A percentile compares a stretch with the other conserved stretches of the same genome.
Conservation (phyloP, 352 stramenopile genomes). For the Phytophthora parvispora region DNA sequence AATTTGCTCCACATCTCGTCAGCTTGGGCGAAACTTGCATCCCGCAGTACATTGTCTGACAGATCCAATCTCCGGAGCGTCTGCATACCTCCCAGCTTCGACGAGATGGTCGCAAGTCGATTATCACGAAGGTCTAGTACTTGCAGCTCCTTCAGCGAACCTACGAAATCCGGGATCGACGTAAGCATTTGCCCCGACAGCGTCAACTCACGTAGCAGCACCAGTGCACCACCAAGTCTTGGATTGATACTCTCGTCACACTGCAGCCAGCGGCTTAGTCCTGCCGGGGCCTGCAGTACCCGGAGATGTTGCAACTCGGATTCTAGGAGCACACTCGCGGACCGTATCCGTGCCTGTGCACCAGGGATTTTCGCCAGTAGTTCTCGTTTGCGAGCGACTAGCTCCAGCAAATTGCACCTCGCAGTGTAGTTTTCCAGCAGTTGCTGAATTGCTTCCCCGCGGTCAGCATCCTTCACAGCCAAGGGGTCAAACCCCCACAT, state of each 20-base stretch:
- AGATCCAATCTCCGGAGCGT: conserved; percentile 42
- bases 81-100: conserved; percentile 23
- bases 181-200: conserved; percentile 22
- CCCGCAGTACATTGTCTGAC: conserved; percentile 48
- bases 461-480: conserved; percentile 34
- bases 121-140: conserved; percentile 45
- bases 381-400: conserved; percentile 35
- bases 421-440: conserved; percentile 50
- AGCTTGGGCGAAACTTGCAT: conserved; percentile 33
- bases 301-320: conserved; percentile 31
- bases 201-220: conserved; percentile 16
- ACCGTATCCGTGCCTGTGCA: conserved; percentile 30
- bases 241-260: conserved; percentile 22
- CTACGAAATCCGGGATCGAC: conserved; percentile 25
- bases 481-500: conserved; percentile 64
- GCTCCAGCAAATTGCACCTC: conserved; percentile 21
- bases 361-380: conserved; percentile 34
- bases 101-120: conserved; percentile 24
- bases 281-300: conserved; percentile 25
- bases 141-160: conserved; percentile 29
- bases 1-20: conserved; percentile 28
- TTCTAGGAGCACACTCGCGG: conserved; percentile 13
- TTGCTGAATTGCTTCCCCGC: conserved; percentile 29
- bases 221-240: conserved; percentile 18
- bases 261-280: conserved; percentile 29